Evolutionary conservation across 2,329 filamentous ascomycete species (phyloP).

Genomic region (Exserohilum turcica): DNA sequence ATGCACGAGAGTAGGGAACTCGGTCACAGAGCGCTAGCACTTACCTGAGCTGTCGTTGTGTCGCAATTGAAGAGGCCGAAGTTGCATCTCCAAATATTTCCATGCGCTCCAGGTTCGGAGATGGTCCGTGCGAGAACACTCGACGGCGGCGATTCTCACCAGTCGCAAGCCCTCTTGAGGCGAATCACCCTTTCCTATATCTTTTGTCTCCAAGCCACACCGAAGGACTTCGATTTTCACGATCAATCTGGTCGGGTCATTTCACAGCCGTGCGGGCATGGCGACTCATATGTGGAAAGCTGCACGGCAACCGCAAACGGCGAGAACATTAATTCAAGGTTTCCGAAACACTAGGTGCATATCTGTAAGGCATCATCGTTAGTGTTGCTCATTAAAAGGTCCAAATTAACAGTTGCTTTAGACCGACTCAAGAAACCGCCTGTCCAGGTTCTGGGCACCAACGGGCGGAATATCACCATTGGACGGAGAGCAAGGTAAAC

Average conservation of each 20-base stretch:
- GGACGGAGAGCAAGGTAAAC: slow-evolving; percentile 53
- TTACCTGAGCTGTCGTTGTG: slow-evolving; percentile 34
- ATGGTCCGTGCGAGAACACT: slow-evolving; percentile 31
- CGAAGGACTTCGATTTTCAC: neutral
- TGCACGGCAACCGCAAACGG: slow-evolving; percentile 19
- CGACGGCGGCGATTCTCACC: slow-evolving; percentile 18
- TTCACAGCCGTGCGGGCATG: slow-evolving; percentile 28
- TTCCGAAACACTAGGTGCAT: slow-evolving; percentile 31
- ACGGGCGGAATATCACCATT: slow-evolving; percentile 68
- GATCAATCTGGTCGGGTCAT: neutral
- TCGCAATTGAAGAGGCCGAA: slow-evolving; percentile 30
- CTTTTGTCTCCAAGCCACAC: neutral
- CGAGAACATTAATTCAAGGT: slow-evolving; percentile 11
- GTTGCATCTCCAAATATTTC: slow-evolving; percentile 37
- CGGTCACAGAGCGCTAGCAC: slow-evolving; percentile 4
- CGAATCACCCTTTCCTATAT: neutral
- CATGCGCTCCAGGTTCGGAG: slow-evolving; percentile 21
- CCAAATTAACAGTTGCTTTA: slow-evolving; percentile 28
- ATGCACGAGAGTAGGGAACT: neutral
- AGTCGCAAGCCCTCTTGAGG: slow-evolving; percentile 11
- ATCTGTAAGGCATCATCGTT: slow-evolving; percentile 41
- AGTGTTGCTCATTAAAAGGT: neutral
- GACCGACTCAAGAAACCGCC: slow-evolving; percentile 62
- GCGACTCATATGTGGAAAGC: slow-evolving; percentile 31
- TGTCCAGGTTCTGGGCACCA: slow-evolving; percentile 81